Evolutionary conservation across 78 protist genomes (phyloP), one percentile per base, ranked within the genome.

Genomic region (Planoprotostelium fungivorum): DNA sequence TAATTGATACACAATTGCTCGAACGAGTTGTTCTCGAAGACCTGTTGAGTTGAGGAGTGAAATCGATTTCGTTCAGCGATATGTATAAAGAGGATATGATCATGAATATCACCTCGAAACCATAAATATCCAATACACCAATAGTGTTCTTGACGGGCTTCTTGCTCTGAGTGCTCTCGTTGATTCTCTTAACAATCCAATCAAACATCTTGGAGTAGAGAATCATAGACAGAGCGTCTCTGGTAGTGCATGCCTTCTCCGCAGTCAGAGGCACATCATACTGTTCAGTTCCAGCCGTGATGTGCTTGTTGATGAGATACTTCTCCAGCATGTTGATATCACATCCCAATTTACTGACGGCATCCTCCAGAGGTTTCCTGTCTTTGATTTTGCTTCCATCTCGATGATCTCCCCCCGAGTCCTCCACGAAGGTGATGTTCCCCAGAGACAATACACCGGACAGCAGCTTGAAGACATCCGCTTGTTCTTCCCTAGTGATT

Each of bases 61-160:
- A n/a, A n/a, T n/a, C n/a, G n/a, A n/a, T n/a, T n/a, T n/a, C n/a
- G n/a, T n/a, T n/a, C n/a, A n/a, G n/a, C n/a, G n/a, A n/a, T n/a
- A n/a, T n/a, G n/a, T n/a, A n/a, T n/a, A n/a, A n/a, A n/a, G n/a
- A n/a, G n/a, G n/a, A n/a, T n/a, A n/a, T n/a, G n/a, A n/a, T n/a
- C n/a, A n/a, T n/a, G n/a, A n/a, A n/a, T n/a, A n/a, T 51, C 35
- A 92, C 86, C 95, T 99, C 99, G 38, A 99, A 99, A 34, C 99
- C 99, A 86, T 97, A 99, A 83, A 99, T 99, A 87, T 99, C 99
- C 38, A 99, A 94, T 23, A 98, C 84, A 37, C 99, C 99, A 84
- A 97, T 94, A 87, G 63, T 94, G 36, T 84, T 10, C 36, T 92
- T 92, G 29, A 86, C 87, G 29, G 87, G 85, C 29, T 89, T 89